Evolutionary conservation across 2,329 filamentous ascomycete genomes (phyloP), one percentile per base, ranked within the genome.

Genomic region (Aureobasidium zeae): DNA sequence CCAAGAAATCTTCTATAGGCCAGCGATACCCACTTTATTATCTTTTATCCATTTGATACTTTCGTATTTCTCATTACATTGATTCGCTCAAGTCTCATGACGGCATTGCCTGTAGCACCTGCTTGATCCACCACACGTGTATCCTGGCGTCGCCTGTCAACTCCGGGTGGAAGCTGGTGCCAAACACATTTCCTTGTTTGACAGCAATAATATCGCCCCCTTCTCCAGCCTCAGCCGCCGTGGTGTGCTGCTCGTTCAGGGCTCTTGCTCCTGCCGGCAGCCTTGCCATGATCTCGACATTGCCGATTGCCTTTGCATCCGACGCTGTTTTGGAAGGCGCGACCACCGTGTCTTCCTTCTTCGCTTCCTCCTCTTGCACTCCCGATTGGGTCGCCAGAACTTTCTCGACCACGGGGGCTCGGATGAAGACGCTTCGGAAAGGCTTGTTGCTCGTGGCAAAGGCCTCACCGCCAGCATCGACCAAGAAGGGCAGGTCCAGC

Each of bases 141-240:
- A 96, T 93, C 45, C 91, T 75, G 45, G 79, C 70, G 65, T 98
- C 91, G 6, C 79, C 76, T 0, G 89, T 96, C 61, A 98, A 63
- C 63, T 98, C 91, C 0, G 91, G 91, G 56, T 96, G 91, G 59
- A 96, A 98, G 57, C 88, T 95, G 3, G 84, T 95, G 3, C 87
- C 91, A 55, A 96, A 83, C 0, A 94, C 82, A 62, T 95, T 95
- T 1, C 83, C 86, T 65, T 96, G 88, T 51, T 76, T 74, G 24
- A 96, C 86, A 0, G 89, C 89, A 38, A 96, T 79, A 39, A 96
- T 89, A 52, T 94, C 84, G 2, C 81, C 76, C 2, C 70, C 73
- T 31, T 73, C 69, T 13, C 63, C 64, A 12, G 64, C 61, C 5
- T 67, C 61, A 19, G 68, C 61, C n/a, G 67, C 62, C 8, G 68